phyloP scores from a whole-genome alignment of 331 rosid genomes.

The Malus hybrid region DNA sequence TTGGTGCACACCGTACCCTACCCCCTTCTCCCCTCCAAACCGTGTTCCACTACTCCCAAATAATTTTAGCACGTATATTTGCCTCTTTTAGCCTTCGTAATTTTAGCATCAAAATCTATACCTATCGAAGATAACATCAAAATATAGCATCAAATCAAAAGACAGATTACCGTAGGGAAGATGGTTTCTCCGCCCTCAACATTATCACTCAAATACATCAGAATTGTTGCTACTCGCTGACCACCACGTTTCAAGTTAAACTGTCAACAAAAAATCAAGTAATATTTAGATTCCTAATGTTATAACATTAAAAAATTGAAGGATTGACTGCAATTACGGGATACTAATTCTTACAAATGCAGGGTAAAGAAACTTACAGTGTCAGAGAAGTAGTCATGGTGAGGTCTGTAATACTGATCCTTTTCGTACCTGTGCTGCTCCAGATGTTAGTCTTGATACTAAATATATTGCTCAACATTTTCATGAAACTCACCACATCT shows the following conservation, averaged over 20 bases:
- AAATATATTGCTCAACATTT: constrained; percentile 10
- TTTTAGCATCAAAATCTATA: neutral
- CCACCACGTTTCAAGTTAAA: constrained; percentile 97
- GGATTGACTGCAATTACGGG: constrained; percentile 12
- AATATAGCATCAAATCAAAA: constrained; percentile 16
- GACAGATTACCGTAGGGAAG: constrained; percentile 69
- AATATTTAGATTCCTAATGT: neutral
- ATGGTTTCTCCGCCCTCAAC: constrained; percentile 97
- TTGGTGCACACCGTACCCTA: neutral
- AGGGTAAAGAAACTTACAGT: constrained; percentile 49
- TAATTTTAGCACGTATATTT: neutral
- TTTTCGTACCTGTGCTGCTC: constrained; percentile 97
- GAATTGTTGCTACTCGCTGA: constrained; percentile 92
- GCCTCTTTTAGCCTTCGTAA: neutral
- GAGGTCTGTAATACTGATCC: constrained; percentile 79
- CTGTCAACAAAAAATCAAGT: constrained; percentile 30
- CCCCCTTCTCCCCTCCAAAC: neutral
- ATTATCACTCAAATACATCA: constrained; percentile 84
- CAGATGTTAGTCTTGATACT: constrained; percentile 59
- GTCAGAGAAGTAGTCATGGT: constrained; percentile 96
- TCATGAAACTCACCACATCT: constrained; percentile 6
- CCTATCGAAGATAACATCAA: neutral
- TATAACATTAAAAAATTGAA: constrained; percentile 1
- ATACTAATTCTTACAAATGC: neutral
- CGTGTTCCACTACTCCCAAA: neutral